Evolutionary conservation across 129 eudicot genomes (phyloP).

Genomic region (Flaveria brownii): DNA sequence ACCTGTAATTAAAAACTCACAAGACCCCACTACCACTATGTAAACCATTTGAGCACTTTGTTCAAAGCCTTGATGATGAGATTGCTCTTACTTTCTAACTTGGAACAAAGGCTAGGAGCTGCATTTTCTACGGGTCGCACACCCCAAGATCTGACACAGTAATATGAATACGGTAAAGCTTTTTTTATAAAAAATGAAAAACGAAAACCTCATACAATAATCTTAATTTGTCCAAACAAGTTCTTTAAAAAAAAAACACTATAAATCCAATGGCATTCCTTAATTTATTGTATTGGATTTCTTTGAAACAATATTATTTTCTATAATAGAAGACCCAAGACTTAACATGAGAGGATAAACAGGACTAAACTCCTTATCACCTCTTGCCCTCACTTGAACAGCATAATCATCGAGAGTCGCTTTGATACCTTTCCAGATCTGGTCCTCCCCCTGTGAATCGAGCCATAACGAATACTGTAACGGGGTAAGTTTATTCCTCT

Average conservation of each 20-base stretch:
- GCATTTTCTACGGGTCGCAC: too few relatives aligned
- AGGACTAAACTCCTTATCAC: slow-evolving; percentile 83
- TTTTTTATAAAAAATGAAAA: neutral
- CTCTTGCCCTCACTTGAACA: slow-evolving; percentile 64
- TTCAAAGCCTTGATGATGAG: too few relatives aligned
- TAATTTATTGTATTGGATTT: slow-evolving; percentile 29
- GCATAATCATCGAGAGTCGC: slow-evolving; percentile 94
- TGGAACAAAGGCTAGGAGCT: too few relatives aligned
- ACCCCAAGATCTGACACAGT: too few relatives aligned
- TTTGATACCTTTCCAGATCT: slow-evolving; percentile 88
- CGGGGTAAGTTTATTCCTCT: slow-evolving; percentile 78
- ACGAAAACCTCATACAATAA: slow-evolving; percentile 21
- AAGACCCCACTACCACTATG: too few relatives aligned
- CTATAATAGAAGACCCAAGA: slow-evolving; percentile 70
- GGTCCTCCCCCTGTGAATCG: slow-evolving; percentile 93
- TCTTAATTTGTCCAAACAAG: neutral
- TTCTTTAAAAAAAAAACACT: neutral
- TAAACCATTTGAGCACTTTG: too few relatives aligned
- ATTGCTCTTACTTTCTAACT: too few relatives aligned
- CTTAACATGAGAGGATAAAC: slow-evolving; percentile 88
- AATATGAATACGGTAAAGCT: neutral
- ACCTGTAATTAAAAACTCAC: too few relatives aligned
- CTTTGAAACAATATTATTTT: slow-evolving; percentile 34
- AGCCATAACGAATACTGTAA: slow-evolving; percentile 84
- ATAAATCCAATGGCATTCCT: slow-evolving; percentile 15